Percentiles rank a stretch among this genome's conserved stretches.
These are phyloP conservation scores for Aspergillus sp. DNA, from an alignment of 2,329 filamentous ascomycete species.

Conservation along the genomic window DNA sequence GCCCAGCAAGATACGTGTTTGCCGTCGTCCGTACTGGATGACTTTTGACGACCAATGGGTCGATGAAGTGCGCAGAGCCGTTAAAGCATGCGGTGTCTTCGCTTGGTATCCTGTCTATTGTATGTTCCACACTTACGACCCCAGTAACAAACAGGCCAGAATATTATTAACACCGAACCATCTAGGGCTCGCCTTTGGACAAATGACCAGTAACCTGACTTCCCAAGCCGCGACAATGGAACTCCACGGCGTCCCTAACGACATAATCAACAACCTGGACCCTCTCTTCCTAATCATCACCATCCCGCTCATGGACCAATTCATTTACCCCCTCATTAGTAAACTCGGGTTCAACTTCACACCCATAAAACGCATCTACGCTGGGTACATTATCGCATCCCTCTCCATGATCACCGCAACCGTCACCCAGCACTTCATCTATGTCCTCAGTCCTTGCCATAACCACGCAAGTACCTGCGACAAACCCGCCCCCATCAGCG, in stretches of 20 bases:
- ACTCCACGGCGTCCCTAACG: constrained; percentile 54
- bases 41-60: constrained; percentile 81
- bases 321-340: constrained; percentile 52
- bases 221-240: constrained; percentile 56
- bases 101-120: constrained; percentile 53
- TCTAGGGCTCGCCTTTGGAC: constrained; percentile 50
- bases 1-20: constrained; percentile 18
- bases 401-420: constrained; percentile 52
- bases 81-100: constrained; percentile 69
- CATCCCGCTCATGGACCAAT: constrained; percentile 54
- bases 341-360: constrained; percentile 50
- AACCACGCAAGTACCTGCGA: constrained; percentile 51
- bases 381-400: constrained; percentile 51
- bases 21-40: constrained; percentile 49
- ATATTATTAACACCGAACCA: constrained; percentile 4
- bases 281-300: constrained; percentile 54
- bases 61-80: constrained; percentile 69
- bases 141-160: background rate
- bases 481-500: constrained; percentile 59
- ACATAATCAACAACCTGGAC: constrained; percentile 55
- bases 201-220: constrained; percentile 56
- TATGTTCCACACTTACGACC: constrained; percentile 15
- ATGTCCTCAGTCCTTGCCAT: constrained; percentile 62
- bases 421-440: constrained; percentile 53
- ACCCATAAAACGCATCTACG: constrained; percentile 54